These are phyloP conservation scores for Penicillium sp. DNA, from an alignment of 2,329 filamentous ascomycete species.

Conservation along the genomic window DNA sequence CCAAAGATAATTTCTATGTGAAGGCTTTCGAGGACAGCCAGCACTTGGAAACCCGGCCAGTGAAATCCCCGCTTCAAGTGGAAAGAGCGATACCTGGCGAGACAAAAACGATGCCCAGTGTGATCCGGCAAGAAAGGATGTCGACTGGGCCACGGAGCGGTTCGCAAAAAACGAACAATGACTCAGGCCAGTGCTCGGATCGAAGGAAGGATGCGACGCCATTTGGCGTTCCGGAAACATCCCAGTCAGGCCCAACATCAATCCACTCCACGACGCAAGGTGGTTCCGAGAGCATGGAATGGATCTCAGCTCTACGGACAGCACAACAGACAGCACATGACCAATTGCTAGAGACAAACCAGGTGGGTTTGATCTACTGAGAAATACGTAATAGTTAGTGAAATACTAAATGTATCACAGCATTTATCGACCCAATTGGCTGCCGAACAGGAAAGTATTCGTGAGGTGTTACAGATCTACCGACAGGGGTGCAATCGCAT, in stretches of 20 bases:
- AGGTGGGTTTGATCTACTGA: constrained; percentile 28
- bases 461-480: constrained; percentile 50
- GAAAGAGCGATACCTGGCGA: background rate
- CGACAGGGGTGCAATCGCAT: constrained; percentile 48
- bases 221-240: background rate
- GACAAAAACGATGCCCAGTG: background rate
- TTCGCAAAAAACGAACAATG: constrained; percentile 9
- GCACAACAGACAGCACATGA: constrained; percentile 26
- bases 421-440: constrained; percentile 51
- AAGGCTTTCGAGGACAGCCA: background rate
- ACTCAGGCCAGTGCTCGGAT: background rate
- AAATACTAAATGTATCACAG: constrained; percentile 26
- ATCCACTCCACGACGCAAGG: background rate
- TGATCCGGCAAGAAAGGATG: background rate
- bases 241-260: background rate
- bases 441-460: constrained; percentile 51
- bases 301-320: constrained; percentile 23
- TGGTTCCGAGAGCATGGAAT: constrained; percentile 14
- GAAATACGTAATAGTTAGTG: background rate
- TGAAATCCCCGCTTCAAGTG: background rate
- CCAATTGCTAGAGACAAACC: constrained; percentile 32
- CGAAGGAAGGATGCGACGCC: background rate
- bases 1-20: background rate
- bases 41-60: background rate
- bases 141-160: background rate